Conservation (phyloP, 2,329 filamentous ascomycete genomes). For the Davidsoniella eucalypti region DNA sequence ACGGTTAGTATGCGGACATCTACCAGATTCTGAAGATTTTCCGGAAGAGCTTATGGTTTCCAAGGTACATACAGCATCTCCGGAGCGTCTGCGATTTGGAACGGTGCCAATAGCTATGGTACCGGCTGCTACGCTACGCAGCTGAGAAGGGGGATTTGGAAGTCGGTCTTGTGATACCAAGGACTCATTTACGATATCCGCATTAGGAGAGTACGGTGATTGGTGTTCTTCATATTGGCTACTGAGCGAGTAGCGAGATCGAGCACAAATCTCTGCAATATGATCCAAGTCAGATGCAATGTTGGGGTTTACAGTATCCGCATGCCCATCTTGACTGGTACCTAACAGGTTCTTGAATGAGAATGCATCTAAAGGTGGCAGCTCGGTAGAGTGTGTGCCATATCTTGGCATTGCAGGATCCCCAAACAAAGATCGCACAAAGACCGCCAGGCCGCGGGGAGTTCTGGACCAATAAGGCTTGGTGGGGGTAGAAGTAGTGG, state of each 20-base stretch:
- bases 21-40: slow-evolving; percentile 32
- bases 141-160: no score
- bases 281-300: background rate
- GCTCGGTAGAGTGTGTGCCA: slow-evolving; percentile 11
- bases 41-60: slow-evolving; percentile 53
- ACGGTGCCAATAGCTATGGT: no score
- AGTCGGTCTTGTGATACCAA: no score
- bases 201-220: slow-evolving; percentile 37
- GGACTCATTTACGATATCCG: no score
- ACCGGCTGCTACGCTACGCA: no score
- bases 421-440: no score
- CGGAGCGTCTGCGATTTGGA: slow-evolving; percentile 25
- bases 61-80: slow-evolving; percentile 42
- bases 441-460: background rate
- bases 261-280: slow-evolving; percentile 51
- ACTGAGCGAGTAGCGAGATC: slow-evolving; percentile 46
- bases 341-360: slow-evolving; percentile 47
- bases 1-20: background rate
- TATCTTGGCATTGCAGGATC: background rate
- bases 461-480: background rate
- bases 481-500: background rate
- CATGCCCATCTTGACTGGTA: slow-evolving; percentile 13
- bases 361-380: slow-evolving; percentile 47
- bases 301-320: no score
- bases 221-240: slow-evolving; percentile 53